These are phyloP conservation scores for Russula earlei DNA, from an alignment of 768 basidiomycete species.

Conservation along the genomic window DNA sequence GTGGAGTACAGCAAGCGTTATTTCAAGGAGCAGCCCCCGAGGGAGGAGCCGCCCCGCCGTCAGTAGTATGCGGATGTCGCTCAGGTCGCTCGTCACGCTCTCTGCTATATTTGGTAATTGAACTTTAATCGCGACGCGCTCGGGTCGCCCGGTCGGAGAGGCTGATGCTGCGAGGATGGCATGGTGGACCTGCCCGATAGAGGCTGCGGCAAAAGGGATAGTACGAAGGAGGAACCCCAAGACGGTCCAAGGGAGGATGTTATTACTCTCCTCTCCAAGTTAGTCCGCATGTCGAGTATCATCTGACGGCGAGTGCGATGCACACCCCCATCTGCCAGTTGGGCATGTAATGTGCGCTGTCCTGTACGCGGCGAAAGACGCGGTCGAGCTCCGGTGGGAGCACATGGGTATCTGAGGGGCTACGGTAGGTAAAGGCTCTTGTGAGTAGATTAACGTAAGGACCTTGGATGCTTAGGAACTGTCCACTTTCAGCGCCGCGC, in stretches of 20 bases:
- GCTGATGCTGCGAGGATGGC: constrained; percentile 49
- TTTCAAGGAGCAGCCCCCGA: constrained; percentile 81
- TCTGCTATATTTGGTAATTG: constrained; percentile 90
- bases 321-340: constrained; percentile 94
- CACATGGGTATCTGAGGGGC: constrained; percentile 68
- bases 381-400: constrained; percentile 81
- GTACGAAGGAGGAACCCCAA: constrained; percentile 65
- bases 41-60: constrained; percentile 77
- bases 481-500: constrained; percentile 91
- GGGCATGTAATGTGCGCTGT: constrained; percentile 97
- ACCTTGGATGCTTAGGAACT: constrained; percentile 97
- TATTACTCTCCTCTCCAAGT: constrained; percentile 52
- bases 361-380: constrained; percentile 85
- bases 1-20: constrained; percentile 56
- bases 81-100: constrained; percentile 81
- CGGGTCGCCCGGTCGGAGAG: constrained; percentile 46
- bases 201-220: constrained; percentile 89
- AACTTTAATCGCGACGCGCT: constrained; percentile 72
- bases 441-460: neutral
- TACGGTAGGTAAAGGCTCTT: neutral
- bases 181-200: constrained; percentile 91
- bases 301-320: neutral
- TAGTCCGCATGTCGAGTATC: neutral
- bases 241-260: constrained; percentile 57
- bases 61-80: constrained; percentile 75